Evolutionary conservation across 129 eudicot genomes (phyloP), one percentile per base, ranked within the genome.

Genomic region (Kitagawia praeruptora): DNA sequence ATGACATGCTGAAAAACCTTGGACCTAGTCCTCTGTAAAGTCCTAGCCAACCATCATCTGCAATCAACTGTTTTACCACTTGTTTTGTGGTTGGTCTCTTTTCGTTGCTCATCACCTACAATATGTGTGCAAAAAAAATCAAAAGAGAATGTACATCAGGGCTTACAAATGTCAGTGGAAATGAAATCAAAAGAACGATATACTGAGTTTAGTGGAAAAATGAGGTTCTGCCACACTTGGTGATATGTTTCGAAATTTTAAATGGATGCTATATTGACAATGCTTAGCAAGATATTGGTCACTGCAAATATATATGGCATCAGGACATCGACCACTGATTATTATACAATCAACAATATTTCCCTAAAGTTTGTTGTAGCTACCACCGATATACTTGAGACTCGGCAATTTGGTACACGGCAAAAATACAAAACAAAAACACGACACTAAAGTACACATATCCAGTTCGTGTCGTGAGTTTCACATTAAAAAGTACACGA

Each of bases 1-100:
- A 97, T 28, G 99, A 96, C 98, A 90, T 92, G 90, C 99, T 96
- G 83, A 96, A 89, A 84, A 96, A 90, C 82, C 99, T 92, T 19
- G 99, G 99, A 77, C 99, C 98, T n/a, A 96, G 85, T 56, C 99
- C 99, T 89, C 90, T 86, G 72, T 96, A 96, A 45, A 96, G 85
- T 45, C 98, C 98, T 75, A 78, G 83, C 97, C 97, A 96, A 41
- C 99, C 99, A 69, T 95, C 97, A 8, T 95, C 96, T 4, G 91
- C 86, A 73, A 95, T 85, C 90, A 95, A 87, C 34, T 82, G 77
- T 79, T 77, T 87, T 38, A 95, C 87, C 41, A 95, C 97, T 82
- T 95, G 92, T 70, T 88, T 91, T 23, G 96, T 78, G 75, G 85
- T 83, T 51, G 89, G 96, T 84, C 90, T 86, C 74, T 82, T 89